Evolutionary conservation across 179 eudicot genomes (phyloP).

Genomic region (Drosera spatulata): DNA sequence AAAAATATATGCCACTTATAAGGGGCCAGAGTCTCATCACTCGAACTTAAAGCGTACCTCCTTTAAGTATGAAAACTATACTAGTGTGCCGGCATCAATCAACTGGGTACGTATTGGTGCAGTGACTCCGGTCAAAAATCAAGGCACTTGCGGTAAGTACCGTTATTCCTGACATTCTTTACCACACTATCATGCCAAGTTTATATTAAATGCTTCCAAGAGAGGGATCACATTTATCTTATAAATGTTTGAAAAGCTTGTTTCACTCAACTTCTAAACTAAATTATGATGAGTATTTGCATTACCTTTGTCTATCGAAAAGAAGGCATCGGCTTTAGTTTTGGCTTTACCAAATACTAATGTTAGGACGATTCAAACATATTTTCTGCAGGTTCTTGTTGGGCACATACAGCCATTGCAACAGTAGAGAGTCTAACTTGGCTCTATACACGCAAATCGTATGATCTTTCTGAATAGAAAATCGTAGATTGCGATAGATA

Average conservation of each 20-base stretch:
- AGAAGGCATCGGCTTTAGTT: too few species aligned
- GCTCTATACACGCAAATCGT: slow-evolving; percentile 23
- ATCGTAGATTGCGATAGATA: slow-evolving; percentile 41
- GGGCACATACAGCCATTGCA: slow-evolving; percentile 30
- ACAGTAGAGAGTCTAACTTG: slow-evolving; percentile 25
- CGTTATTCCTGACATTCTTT: not conserved
- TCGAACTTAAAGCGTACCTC: not conserved
- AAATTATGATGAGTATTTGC: too few species aligned
- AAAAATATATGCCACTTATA: slow-evolving; percentile 12
- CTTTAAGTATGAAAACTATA: slow-evolving; percentile 9
- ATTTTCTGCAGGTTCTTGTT: slow-evolving; percentile 13
- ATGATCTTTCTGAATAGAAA: slow-evolving; percentile 45
- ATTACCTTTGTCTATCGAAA: too few species aligned
- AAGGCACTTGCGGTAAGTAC: slow-evolving; percentile 24
- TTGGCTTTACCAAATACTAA: too few species aligned
- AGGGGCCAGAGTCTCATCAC: not conserved
- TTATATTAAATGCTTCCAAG: too few species aligned
- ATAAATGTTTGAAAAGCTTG: too few species aligned
- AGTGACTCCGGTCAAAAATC: slow-evolving; percentile 23
- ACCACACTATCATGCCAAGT: too few species aligned
- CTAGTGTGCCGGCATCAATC: slow-evolving; percentile 13
- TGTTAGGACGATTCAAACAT: not conserved
- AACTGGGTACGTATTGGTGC: slow-evolving; percentile 29
- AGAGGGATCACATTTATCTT: not conserved
- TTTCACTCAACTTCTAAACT: not conserved